phyloP scores from a whole-genome alignment of 805 yeast genomes.

The Komagataella mondaviorum region DNA sequence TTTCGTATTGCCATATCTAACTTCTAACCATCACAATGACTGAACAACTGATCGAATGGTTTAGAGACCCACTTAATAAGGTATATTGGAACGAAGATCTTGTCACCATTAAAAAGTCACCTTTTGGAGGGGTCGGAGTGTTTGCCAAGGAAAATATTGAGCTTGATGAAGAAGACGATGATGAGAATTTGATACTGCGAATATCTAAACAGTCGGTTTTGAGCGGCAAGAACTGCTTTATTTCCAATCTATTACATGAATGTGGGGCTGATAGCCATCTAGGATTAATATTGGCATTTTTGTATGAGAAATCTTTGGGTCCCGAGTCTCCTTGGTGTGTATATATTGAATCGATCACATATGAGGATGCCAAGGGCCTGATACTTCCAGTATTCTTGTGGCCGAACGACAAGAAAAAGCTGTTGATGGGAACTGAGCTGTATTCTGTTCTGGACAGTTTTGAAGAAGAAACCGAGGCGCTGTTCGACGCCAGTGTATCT shows the following conservation, averaged over 20 bases:
- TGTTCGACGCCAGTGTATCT: slow-evolving; percentile 23
- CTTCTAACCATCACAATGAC: not conserved
- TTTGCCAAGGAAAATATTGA: slow-evolving; percentile 34
- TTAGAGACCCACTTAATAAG: slow-evolving; percentile 27
- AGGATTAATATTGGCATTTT: slow-evolving; percentile 51
- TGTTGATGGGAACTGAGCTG: slow-evolving; percentile 48
- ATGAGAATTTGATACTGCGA: slow-evolving; percentile 27
- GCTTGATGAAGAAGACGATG: slow-evolving; percentile 16
- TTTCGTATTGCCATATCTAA: not conserved
- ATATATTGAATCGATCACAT: slow-evolving; percentile 43
- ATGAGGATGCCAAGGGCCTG: slow-evolving; percentile 16
- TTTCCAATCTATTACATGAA: slow-evolving; percentile 58
- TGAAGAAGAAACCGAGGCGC: slow-evolving; percentile 23
- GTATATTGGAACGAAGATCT: slow-evolving; percentile 38
- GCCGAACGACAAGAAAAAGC: slow-evolving; percentile 31
- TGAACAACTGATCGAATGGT: slow-evolving; percentile 32
- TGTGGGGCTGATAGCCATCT: slow-evolving; percentile 47
- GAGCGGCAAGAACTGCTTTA: slow-evolving; percentile 42
- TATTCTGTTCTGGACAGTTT: slow-evolving; percentile 49
- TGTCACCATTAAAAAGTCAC: slow-evolving; percentile 31
- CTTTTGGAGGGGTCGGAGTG: slow-evolving; percentile 62
- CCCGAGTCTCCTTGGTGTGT: slow-evolving; percentile 70
- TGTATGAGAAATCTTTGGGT: slow-evolving; percentile 53
- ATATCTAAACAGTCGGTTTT: slow-evolving; percentile 50
- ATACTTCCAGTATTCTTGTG: slow-evolving; percentile 55